Conservation (phyloP, 257 asterid species). For the Solanum neorickii region DNA sequence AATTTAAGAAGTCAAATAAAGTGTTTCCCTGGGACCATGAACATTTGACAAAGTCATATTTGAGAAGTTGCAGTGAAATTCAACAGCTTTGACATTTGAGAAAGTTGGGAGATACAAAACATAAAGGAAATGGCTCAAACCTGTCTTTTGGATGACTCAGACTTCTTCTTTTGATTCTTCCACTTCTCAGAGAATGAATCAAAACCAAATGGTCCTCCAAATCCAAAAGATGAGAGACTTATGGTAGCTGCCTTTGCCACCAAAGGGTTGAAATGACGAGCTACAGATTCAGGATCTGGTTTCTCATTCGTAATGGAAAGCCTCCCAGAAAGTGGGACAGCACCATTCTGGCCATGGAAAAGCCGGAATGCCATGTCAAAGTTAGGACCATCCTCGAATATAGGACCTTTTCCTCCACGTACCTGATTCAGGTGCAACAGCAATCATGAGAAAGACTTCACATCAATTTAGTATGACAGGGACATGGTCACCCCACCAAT, state of each 20-base stretch:
- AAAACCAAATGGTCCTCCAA: constrained; percentile 81
- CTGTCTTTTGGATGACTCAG: constrained; percentile 53
- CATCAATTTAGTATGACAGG: neutral
- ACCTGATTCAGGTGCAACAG: constrained; percentile 25
- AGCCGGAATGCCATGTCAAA: constrained; percentile 81
- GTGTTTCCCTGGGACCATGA: neutral
- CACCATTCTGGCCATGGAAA: constrained; percentile 93
- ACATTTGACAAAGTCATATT: neutral
- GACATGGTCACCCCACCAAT: neutral
- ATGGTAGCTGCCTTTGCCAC: constrained; percentile 90
- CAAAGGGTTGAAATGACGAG: constrained; percentile 71
- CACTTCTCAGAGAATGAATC: constrained; percentile 61
- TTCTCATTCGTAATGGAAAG: constrained; percentile 29
- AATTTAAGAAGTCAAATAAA: neutral
- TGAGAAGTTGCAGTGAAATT: neutral
- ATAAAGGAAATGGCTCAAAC: constrained; percentile 11
- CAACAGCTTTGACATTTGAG: neutral
- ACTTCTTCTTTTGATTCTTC: constrained; percentile 43
- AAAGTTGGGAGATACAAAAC: neutral
- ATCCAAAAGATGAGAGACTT: constrained; percentile 81
- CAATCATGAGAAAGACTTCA: neutral
- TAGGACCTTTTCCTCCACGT: constrained; percentile 66
- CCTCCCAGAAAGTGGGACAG: constrained; percentile 74
- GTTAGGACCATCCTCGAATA: constrained; percentile 94
- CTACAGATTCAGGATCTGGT: constrained; percentile 30